phyloP scores from a whole-genome alignment of 495 filamentous ascomycete species.

The Podospora tetraspora region DNA sequence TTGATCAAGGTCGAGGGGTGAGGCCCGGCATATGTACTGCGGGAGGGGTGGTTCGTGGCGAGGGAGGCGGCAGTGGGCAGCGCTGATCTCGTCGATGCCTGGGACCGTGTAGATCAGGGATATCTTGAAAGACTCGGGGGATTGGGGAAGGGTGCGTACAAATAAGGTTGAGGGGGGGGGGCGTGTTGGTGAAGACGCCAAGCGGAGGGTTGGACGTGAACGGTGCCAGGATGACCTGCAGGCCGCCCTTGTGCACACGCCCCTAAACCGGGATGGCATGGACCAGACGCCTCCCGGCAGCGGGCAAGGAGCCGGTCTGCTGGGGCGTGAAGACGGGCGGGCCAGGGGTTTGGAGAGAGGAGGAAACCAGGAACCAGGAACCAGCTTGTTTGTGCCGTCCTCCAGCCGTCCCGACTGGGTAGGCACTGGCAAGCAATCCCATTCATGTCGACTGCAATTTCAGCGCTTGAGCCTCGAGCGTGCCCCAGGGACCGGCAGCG shows the following conservation, averaged over 20 bases:
- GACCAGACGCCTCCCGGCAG: neutral
- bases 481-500: neutral
- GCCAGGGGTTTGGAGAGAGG: conserved; percentile 3
- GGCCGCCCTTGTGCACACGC: neutral
- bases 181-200: neutral
- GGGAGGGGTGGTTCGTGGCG: neutral
- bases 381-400: neutral
- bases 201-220: neutral
- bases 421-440: neutral
- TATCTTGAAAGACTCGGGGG: neutral
- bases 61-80: neutral
- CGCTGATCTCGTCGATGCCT: neutral
- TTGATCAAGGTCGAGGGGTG: neutral
- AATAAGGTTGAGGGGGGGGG: neutral
- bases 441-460: neutral
- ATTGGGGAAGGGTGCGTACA: neutral
- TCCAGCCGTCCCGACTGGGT: neutral
- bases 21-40: neutral
- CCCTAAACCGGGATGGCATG: neutral
- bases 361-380: conserved; percentile 14
- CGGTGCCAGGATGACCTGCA: neutral
- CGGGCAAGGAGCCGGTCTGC: conserved; percentile 2
- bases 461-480: neutral
- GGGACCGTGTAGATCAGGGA: neutral
- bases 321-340: neutral